Percentiles rank a stretch among this genome's conserved stretches.
Conservation (phyloP, 495 filamentous ascomycete species). For the Daldinia loculata region DNA sequence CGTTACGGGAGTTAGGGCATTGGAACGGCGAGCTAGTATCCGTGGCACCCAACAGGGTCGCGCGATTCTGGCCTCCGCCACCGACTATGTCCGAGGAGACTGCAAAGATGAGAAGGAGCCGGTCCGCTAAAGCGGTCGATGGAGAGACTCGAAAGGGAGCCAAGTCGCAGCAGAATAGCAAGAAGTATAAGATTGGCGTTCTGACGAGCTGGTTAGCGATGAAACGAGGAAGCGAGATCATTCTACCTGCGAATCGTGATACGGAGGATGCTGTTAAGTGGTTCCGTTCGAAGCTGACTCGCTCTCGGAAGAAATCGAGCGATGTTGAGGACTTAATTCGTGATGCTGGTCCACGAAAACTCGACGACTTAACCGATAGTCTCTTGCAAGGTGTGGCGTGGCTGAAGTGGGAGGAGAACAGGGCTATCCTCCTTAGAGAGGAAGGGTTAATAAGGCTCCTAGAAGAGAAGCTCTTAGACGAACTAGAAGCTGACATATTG, state of each 20-base stretch:
- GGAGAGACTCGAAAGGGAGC: constrained; percentile 35
- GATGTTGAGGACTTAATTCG: constrained; percentile 20
- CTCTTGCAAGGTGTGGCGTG: constrained; percentile 86
- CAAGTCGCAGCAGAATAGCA: constrained; percentile 53
- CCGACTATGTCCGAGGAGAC: neutral
- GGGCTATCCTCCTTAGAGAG: constrained; percentile 55
- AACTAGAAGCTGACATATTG: neutral
- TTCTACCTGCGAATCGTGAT: constrained; percentile 50
- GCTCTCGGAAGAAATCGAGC: constrained; percentile 40
- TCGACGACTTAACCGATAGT: constrained; percentile 93
- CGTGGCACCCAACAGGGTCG: constrained; percentile 53
- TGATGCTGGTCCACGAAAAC: constrained; percentile 61
- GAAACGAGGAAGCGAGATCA: constrained; percentile 31
- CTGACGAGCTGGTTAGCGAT: constrained; percentile 63
- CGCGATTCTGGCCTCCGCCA: constrained; percentile 46
- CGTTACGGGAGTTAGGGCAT: constrained; percentile 57
- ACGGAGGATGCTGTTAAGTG: constrained; percentile 49
- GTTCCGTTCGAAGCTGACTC: constrained; percentile 58
- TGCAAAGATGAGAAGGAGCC: neutral
- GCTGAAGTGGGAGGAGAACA: constrained; percentile 82
- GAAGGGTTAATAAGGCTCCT: constrained; percentile 39
- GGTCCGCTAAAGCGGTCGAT: neutral
- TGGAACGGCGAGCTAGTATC: constrained; percentile 51
- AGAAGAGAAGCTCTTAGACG: constrained; percentile 23
- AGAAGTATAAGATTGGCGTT: constrained; percentile 72